Base-by-base conservation (phyloP, 1,139 yeast genomes). In the Pneumocystis jirovecii region DNA sequence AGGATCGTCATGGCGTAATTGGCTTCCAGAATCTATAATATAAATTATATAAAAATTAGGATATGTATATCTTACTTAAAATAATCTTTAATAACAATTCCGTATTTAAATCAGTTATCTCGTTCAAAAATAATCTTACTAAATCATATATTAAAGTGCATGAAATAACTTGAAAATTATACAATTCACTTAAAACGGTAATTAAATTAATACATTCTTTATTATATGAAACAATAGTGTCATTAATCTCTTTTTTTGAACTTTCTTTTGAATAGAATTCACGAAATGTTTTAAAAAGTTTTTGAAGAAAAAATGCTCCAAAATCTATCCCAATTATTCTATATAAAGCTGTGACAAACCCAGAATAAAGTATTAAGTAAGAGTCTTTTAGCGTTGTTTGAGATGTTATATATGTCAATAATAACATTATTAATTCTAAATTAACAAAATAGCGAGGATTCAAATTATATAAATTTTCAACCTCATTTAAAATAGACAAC, bases 1-100 rank as follows among this genome's bases (percentile, higher is more conserved):
- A 1, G 97, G 96, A 74, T 93, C 98, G 73, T 95, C 98, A 1
- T 88, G 78, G 71, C 98, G 83, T 76, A 95, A 82, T 72, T 89
- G 90, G 21, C 85, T 82, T 61, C 98, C 99, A 5, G 91, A 83
- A 59, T 83, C 66, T 68, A 45, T 25, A 19, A 35, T 34, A 17
- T 60, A 44, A 56, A 15, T 40, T 35, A 21, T 31, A 31, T 29
- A 29, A 45, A 29, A 44, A 37, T 19, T 19, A 25, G 25, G 37
- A 31, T 40, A 66, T 35, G 37, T n/a, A 60, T 4, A 56, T 56
- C 66, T 57, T 64, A 66, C 69, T 84, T 64, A 87, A 82, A 31
- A 93, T 79, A 34, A 93, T 78, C 69, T 86, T 82, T 64, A 93
- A 78, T 64, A 95, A 78, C 44, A 89, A 76, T 71, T 91, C 97